Conservation (phyloP, 768 basidiomycete genomes). For the Mycena pura region DNA sequence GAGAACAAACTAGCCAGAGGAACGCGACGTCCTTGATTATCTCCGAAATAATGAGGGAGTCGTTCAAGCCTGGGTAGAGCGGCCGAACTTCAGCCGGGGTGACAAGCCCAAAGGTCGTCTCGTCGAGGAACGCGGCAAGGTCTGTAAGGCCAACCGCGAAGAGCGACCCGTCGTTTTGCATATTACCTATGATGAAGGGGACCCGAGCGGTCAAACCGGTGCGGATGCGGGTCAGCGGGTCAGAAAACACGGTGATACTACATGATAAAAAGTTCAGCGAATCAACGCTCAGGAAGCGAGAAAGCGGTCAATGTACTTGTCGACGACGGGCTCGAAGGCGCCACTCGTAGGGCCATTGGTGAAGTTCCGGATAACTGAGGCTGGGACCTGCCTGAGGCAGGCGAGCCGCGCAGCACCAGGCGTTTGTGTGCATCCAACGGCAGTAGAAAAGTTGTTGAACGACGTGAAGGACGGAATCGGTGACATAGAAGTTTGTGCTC, state of each 20-base stretch:
- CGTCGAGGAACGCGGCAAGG: conserved; percentile 20
- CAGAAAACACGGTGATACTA: conserved; percentile 16
- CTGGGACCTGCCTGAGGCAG: conserved; percentile 32
- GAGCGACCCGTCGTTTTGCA: conserved; percentile 26
- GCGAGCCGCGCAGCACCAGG: conserved; percentile 28
- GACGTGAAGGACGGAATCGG: conserved; percentile 6
- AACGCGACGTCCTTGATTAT: conserved; percentile 24
- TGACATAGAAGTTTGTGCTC: background rate
- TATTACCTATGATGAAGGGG: conserved; percentile 28
- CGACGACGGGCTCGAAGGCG: conserved; percentile 11
- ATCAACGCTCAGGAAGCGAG: background rate
- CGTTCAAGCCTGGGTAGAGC: conserved; percentile 30
- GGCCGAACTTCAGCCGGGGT: conserved; percentile 16
- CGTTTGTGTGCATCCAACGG: conserved; percentile 23
- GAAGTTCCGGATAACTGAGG: conserved; percentile 24
- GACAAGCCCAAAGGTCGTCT: conserved; percentile 2
- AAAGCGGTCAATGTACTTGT: conserved; percentile 15
- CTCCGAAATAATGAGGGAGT: conserved; percentile 18
- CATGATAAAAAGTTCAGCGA: no score
- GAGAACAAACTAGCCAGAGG: conserved; percentile 1
- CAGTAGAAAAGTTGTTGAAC: conserved; percentile 22
- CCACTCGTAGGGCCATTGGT: conserved; percentile 19
- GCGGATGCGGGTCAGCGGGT: conserved; percentile 26
- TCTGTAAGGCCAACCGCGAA: conserved; percentile 24
- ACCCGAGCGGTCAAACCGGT: conserved; percentile 22